Evolutionary conservation across 306 rosid species (phyloP), one percentile per base, ranked within the genome.

Genomic region (Oemleria cerasiformis): DNA sequence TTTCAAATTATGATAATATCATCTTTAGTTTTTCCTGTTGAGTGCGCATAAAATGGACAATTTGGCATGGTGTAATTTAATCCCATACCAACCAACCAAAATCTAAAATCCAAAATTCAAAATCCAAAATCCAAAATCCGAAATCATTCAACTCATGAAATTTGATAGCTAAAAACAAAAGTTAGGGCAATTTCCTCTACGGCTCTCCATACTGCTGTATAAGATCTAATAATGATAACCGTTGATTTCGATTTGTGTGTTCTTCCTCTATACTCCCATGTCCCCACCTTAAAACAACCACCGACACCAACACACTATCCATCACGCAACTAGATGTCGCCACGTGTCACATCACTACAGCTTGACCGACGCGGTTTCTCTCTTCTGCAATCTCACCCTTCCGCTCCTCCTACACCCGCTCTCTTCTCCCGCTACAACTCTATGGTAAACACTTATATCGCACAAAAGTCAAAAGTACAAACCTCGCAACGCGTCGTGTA

Each of bases 271-370:
- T 14, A 17, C 14, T 20, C 8, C 56, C 5, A 2, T 42, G 40
- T 57, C 19, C 23, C 16, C 0, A 4, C 36, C 14, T 0, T 1
- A 38, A 57, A 7, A n/a, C 20, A 49, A 51, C 73, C 84, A 81
- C 90, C 92, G 89, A 90, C 96, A 85, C 67, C 23, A 14, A 2
- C n/a, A 9, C 7, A 39, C 11, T 6, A 40, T 40, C 6, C 8
- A 2, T 84, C 79, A 0, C 0, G 45, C 80, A 60, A 20, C 19
- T 3, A 5, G 58, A 11, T 36, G 12, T 34, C 40, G 54, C 86
- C 92, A 74, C 79, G 86, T 85, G 87, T 74, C 78, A 7, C 13
- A 20, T 11, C 8, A 25, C 5, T 8, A 17, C 16, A 1, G 47
- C 3, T n/a, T 39, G 17, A 11, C 16, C 40, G 4, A 0, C 38